Percentiles rank a stretch among this genome's conserved stretches.
phyloP scores from a whole-genome alignment of 2,329 filamentous ascomycete genomes.

The Xylariaceae sp. region DNA sequence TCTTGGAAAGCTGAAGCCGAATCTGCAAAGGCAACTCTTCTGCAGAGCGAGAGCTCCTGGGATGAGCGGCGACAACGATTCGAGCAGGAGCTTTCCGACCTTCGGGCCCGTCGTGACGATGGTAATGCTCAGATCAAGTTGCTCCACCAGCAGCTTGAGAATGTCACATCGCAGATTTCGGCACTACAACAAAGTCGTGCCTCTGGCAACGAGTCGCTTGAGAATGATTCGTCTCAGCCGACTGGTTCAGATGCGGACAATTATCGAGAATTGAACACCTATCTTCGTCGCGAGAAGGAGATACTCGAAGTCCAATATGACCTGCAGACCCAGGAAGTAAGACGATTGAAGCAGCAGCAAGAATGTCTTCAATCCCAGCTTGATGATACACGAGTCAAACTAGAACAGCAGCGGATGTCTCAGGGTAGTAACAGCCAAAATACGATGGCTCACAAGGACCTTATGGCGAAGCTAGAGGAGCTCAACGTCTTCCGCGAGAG shows the following conservation, averaged over 20 bases:
- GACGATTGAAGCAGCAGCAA: conserved; percentile 84
- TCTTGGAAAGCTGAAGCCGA: conserved; percentile 77
- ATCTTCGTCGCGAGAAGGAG: conserved; percentile 91
- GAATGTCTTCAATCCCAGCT: conserved; percentile 83
- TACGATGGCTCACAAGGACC: conserved; percentile 76
- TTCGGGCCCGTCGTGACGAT: conserved; percentile 76
- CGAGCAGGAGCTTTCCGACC: conserved; percentile 77
- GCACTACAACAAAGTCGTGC: conserved; percentile 72
- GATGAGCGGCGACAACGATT: conserved; percentile 74
- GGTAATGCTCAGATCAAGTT: conserved; percentile 85
- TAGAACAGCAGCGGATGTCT: conserved; percentile 81
- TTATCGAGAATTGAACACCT: conserved; percentile 85
- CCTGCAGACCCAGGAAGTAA: conserved; percentile 80
- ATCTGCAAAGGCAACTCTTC: conserved; percentile 72
- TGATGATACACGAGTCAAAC: conserved; percentile 81
- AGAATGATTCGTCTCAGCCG: conserved; percentile 47
- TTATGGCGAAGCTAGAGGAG: conserved; percentile 93
- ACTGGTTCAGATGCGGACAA: conserved; percentile 64
- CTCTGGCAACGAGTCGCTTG: conserved; percentile 45
- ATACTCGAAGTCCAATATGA: conserved; percentile 97
- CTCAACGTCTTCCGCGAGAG: conserved; percentile 95
- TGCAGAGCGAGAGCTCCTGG: conserved; percentile 85
- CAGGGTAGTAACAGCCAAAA: conserved; percentile 69
- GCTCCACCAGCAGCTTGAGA: conserved; percentile 84
- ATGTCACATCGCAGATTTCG: conserved; percentile 73